Evolutionary conservation across 2,329 filamentous ascomycete genomes (phyloP).

Genomic region (Alternaria sp.): DNA sequence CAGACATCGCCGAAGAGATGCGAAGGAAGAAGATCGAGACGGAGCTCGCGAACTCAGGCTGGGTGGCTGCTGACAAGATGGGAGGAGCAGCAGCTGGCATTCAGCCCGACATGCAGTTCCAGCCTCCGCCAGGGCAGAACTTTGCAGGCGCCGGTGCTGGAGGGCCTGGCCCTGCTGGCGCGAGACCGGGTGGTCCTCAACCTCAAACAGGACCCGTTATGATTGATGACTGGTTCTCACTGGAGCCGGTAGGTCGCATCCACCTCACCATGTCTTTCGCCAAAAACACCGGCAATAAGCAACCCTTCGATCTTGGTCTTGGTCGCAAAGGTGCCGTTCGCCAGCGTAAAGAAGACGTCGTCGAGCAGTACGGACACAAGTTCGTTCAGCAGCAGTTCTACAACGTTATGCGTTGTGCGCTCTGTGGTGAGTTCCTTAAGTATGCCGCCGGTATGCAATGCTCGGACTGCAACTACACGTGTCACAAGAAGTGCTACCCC

Average conservation of each 20-base stretch:
- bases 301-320: slow-evolving; percentile 85
- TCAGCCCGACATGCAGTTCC: slow-evolving; percentile 62
- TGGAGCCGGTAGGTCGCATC: slow-evolving; percentile 92
- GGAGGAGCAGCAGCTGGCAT: slow-evolving; percentile 61
- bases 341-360: slow-evolving; percentile 96
- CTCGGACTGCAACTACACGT: slow-evolving; percentile 99
- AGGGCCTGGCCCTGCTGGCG: slow-evolving; percentile 47
- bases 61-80: slow-evolving; percentile 98
- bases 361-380: slow-evolving; percentile 99
- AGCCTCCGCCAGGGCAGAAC: slow-evolving; percentile 55
- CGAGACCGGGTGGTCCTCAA: slow-evolving; percentile 49
- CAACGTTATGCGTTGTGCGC: slow-evolving; percentile 99
- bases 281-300: slow-evolving; percentile 85
- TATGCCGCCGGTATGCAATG: slow-evolving; percentile 99
- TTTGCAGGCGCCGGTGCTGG: slow-evolving; percentile 45
- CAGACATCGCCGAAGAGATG: slow-evolving; percentile 97
- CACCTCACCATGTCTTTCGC: slow-evolving; percentile 90
- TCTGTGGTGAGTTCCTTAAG: slow-evolving; percentile 97
- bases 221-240: slow-evolving; percentile 95
- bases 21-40: slow-evolving; percentile 96
- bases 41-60: slow-evolving; percentile 91
- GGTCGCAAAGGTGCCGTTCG: slow-evolving; percentile 95
- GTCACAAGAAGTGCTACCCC: slow-evolving; percentile 94
- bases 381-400: slow-evolving; percentile 99
- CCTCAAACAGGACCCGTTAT: slow-evolving; percentile 62